phyloP scores from a whole-genome alignment of 1,139 yeast genomes.

The Saccharomycopsis phalli region DNA sequence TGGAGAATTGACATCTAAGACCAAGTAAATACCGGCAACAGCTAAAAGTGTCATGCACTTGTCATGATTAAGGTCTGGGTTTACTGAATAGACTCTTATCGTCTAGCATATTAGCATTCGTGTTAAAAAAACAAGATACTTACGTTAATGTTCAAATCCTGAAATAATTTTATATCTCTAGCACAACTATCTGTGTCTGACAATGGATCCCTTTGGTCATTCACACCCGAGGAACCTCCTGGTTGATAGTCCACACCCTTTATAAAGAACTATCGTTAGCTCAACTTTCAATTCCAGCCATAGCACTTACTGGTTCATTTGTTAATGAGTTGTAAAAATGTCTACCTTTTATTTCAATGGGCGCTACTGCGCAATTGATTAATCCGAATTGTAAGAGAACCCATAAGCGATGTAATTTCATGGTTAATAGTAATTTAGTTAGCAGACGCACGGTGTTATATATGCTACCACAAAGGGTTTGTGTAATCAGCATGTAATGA shows the following conservation, averaged over 20 bases:
- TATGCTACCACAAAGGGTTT: too few relatives aligned
- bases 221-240: slow-evolving; percentile 70
- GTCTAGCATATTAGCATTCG: slow-evolving; percentile 30
- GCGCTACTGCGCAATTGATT: slow-evolving; percentile 35
- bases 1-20: slow-evolving; percentile 89
- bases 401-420: too few relatives aligned
- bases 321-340: slow-evolving; percentile 75
- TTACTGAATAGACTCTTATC: slow-evolving; percentile 77
- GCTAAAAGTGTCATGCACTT: slow-evolving; percentile 88
- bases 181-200: slow-evolving; percentile 63
- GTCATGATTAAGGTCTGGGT: slow-evolving; percentile 78
- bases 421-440: too few relatives aligned
- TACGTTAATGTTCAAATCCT: slow-evolving; percentile 68
- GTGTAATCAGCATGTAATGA: too few relatives aligned
- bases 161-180: slow-evolving; percentile 66
- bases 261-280: slow-evolving; percentile 50
- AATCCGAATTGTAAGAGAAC: neutral
- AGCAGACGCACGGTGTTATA: too few relatives aligned
- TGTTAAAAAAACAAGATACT: slow-evolving; percentile 22
- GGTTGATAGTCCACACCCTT: slow-evolving; percentile 86
- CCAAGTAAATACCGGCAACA: slow-evolving; percentile 82
- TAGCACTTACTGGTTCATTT: slow-evolving; percentile 52
- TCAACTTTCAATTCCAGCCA: slow-evolving; percentile 1
- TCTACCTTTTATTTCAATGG: slow-evolving; percentile 54
- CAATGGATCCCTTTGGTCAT: slow-evolving; percentile 52